phyloP scores from a whole-genome alignment of 73 alveolate species.

The Breviolum minutum region DNA sequence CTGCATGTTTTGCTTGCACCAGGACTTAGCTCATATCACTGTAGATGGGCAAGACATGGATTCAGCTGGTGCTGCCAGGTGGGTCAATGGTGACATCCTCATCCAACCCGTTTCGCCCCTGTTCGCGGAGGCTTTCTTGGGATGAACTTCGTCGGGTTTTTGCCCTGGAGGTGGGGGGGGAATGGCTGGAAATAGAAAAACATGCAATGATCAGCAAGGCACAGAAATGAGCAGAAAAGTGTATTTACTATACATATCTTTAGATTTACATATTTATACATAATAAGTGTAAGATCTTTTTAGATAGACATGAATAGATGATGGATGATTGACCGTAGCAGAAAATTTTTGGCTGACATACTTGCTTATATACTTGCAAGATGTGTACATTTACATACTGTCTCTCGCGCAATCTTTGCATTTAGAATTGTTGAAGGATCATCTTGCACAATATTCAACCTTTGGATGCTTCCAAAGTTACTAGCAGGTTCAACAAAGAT shows the following conservation, averaged over 20 bases:
- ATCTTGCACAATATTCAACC: too few species aligned
- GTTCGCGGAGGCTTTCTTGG: slow-evolving; percentile 8
- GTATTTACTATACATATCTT: not conserved
- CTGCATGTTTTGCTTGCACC: not conserved
- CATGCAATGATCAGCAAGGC: not conserved
- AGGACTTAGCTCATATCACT: slow-evolving; percentile 43
- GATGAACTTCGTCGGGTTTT: slow-evolving; percentile 43
- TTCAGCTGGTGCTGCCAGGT: not conserved
- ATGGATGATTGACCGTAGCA: not conserved
- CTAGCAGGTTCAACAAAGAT: too few species aligned
- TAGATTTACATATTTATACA: not conserved
- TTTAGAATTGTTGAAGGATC: too few species aligned
- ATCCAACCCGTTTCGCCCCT: too few species aligned
- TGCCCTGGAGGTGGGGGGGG: slow-evolving; percentile 24
- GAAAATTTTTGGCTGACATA: too few species aligned
- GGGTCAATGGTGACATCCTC: not conserved
- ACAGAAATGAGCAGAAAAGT: not conserved
- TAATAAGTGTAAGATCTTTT: too few species aligned
- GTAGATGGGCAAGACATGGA: slow-evolving; percentile 68
- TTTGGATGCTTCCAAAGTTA: too few species aligned
- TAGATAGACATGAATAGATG: too few species aligned
- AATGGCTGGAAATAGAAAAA: too few species aligned
- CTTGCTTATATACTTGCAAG: too few species aligned
- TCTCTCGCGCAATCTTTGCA: too few species aligned
- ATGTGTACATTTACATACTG: too few species aligned